Percentiles rank a stretch among this genome's conserved stretches.
Conservation (phyloP, 805 yeast genomes). For the Saturnispora gosingensis region DNA sequence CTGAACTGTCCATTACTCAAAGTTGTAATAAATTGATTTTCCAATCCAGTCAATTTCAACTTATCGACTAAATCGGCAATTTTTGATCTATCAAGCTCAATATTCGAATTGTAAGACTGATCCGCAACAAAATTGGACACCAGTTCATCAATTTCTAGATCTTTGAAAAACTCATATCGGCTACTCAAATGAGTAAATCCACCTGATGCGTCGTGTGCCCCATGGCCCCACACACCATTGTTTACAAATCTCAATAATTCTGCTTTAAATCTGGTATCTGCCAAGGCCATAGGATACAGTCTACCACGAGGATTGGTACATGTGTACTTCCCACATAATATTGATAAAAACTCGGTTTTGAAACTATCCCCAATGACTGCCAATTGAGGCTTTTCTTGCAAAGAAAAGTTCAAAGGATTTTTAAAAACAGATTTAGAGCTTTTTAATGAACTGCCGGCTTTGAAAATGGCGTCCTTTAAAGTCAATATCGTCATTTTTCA, state of each 20-base stretch:
- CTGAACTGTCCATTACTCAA: slow-evolving; percentile 91
- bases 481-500: neutral
- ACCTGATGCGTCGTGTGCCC: slow-evolving; percentile 32
- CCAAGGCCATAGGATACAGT: slow-evolving; percentile 38
- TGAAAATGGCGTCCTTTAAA: neutral
- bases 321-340: slow-evolving; percentile 46
- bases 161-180: slow-evolving; percentile 79
- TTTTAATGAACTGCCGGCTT: neutral
- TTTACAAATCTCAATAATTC: slow-evolving; percentile 32
- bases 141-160: slow-evolving; percentile 63
- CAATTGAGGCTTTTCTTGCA: slow-evolving; percentile 36
- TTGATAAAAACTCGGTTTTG: slow-evolving; percentile 46
- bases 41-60: slow-evolving; percentile 47
- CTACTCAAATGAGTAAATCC: slow-evolving; percentile 72
- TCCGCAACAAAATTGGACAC: slow-evolving; percentile 53
- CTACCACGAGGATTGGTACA: slow-evolving; percentile 46
- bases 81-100: slow-evolving; percentile 26
- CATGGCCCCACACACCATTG: slow-evolving; percentile 29
- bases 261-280: slow-evolving; percentile 36
- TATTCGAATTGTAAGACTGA: slow-evolving; percentile 38
- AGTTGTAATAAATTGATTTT: slow-evolving; percentile 73
- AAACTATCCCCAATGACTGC: slow-evolving; percentile 43
- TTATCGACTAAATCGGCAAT: slow-evolving; percentile 36
- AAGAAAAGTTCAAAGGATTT: slow-evolving; percentile 33
- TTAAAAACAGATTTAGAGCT: slow-evolving; percentile 25